Evolutionary conservation across 176 grass and related monocot species (phyloP), one percentile per base, ranked within the genome.

Genomic region (Hordeum vulgare): DNA sequence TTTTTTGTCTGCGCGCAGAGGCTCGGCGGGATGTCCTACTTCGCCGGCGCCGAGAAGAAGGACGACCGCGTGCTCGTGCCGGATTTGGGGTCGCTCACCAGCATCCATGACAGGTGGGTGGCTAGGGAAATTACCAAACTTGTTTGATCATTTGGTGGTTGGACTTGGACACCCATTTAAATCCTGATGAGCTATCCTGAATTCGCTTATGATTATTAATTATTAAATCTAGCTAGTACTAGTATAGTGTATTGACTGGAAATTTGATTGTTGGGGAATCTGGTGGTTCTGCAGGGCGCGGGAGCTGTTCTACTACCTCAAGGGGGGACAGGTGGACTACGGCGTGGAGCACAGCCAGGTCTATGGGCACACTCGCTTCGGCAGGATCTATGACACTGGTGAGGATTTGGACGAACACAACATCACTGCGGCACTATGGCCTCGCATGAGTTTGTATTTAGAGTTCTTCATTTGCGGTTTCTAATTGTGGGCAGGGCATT

Each of bases 241-340:
- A 33, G 61, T 21, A 23, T 36, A 66, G 2, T 44, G 11, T 85
- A 37, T 77, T 87, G 11, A 41, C 14, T 59, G 31, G 12, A 53
- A 25, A 15, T 36, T 37, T 62, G n/a, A 31, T 72, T 78, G 59
- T 66, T 69, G 53, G 15, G 41, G 49, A 61, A 64, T 53, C 61
- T 89, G 58, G 10, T 74, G 37, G 65, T 21, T 80, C 51, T 56
- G 74, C 87, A 99, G 96, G 91, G 96, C 96, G 36, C 85, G 91
- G n/a, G 96, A 99, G 71, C 84, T 99, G 40, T 99, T 99, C 83
- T 99, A 96, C 74, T 99, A 99, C 86, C 88, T 99, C 77, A 99
- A 96, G 56, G 96, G 96, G 57, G 96, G 96, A 53, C 89, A 94
- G 75, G 93, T 99, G 21, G 96, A 99, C 79, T 99, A 96, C 42